Evolutionary conservation across 768 basidiomycete species (phyloP), one percentile per base, ranked within the genome.

Genomic region (Melanogaster broomeanus): DNA sequence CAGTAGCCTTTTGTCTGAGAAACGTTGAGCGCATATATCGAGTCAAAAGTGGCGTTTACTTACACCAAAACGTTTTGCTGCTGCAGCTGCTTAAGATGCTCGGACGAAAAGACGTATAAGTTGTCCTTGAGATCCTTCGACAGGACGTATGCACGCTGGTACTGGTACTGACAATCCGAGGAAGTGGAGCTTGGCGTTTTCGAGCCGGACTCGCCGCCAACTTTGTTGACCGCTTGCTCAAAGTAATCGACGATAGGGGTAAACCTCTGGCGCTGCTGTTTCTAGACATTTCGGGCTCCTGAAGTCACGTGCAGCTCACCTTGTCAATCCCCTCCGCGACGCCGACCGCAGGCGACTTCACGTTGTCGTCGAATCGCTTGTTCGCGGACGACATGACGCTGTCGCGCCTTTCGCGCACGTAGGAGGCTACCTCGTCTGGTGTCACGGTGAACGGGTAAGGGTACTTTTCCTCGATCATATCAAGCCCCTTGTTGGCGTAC

Each of bases 181-280:
- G 78, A 64, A 15, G 69, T 66, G 22, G 82, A 73, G 2, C 77
- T 73, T 11, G 79, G 71, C 6, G 73, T 72, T 27, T 80, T 72
- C 7, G 75, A 65, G 16, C 74, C 74, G 30, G 78, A 76, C 42
- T 82, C 79, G 41, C 74, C 71, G 41, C 69, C 65, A 7, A 71
- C 65, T 8, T 68, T 73, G 65, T 80, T 79, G 48, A 86, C 78
- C 11, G 82, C 80, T 19, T 72, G 74, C 65, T 87, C 83, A 48
- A 91, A 73, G 59, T 82, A 84, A 63, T 91, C 81, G 30, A 93
- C 82, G 44, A 91, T 72, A 38, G 90, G 89, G n/a, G 87, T 66
- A 60, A 91, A 82, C 58, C 77, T 75, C 87, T 89, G 57, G 24
- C 25, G 37, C 1, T n/a, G n/a, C n/a, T n/a, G n/a, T 4, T 42